phyloP scores from a whole-genome alignment of 345 rosid genomes.

The Pistacia vera region DNA sequence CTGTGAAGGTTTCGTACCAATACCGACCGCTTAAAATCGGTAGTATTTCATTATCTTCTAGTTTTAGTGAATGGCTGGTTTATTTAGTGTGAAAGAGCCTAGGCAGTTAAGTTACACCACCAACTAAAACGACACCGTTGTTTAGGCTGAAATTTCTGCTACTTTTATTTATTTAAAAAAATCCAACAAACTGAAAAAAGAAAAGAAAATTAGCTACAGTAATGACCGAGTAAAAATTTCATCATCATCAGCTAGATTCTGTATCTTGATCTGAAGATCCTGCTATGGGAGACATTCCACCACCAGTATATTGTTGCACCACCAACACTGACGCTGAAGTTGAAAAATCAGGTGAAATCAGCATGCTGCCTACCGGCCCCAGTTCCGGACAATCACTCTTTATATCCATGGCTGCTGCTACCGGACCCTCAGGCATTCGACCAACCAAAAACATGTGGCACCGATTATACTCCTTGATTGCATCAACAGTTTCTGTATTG shows the following conservation, averaged over 20 bases:
- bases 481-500: conserved; percentile 30
- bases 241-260: conserved; percentile 6
- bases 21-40: too few relatives aligned
- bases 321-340: too few relatives aligned
- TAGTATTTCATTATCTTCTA: too few relatives aligned
- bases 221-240: too few relatives aligned
- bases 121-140: background rate
- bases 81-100: background rate
- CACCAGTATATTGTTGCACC: too few relatives aligned
- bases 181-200: too few relatives aligned
- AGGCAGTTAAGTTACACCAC: background rate
- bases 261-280: background rate
- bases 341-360: too few relatives aligned
- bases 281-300: background rate
- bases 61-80: too few relatives aligned
- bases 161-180: too few relatives aligned
- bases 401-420: conserved; percentile 28
- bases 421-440: conserved; percentile 25
- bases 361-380: too few relatives aligned
- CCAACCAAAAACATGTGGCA: conserved; percentile 60
- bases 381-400: conserved; percentile 53
- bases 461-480: conserved; percentile 24
- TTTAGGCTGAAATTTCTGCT: too few relatives aligned
- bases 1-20: background rate
- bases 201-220: too few relatives aligned